Conservation (phyloP, 768 basidiomycete genomes). For the Termitomyces sp. region DNA sequence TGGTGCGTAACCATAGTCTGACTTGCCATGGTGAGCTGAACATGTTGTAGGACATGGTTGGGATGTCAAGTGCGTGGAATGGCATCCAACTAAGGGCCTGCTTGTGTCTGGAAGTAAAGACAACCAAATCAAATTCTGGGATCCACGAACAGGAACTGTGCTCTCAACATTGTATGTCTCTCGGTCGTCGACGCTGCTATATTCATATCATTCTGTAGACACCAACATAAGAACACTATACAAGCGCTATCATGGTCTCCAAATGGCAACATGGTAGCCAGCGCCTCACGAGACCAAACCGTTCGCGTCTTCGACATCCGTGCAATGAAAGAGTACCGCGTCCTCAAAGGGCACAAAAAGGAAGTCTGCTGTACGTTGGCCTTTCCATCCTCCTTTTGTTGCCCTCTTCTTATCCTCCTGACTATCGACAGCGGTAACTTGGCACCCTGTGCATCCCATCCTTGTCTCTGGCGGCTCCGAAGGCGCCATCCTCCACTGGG, state of each 20-base stretch:
- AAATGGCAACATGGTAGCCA: slow-evolving; percentile 90
- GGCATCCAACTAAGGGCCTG: slow-evolving; percentile 97
- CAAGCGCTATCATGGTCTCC: slow-evolving; percentile 93
- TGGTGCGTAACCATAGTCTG: slow-evolving; percentile 39
- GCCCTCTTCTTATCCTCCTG: not conserved
- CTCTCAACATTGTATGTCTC: slow-evolving; percentile 79
- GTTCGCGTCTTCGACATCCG: slow-evolving; percentile 97
- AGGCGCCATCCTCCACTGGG: slow-evolving; percentile 94
- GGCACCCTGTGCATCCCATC: slow-evolving; percentile 94
- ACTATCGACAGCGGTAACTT: slow-evolving; percentile 66
- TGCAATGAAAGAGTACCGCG: slow-evolving; percentile 92
- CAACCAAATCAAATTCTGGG: slow-evolving; percentile 99
- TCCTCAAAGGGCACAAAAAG: slow-evolving; percentile 95
- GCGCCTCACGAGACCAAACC: slow-evolving; percentile 92
- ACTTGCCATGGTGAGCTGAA: not conserved
- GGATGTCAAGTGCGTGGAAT: slow-evolving; percentile 98
- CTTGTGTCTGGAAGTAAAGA: slow-evolving; percentile 96
- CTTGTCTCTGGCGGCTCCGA: slow-evolving; percentile 94
- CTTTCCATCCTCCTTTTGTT: not conserved
- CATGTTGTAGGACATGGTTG: slow-evolving; percentile 81
- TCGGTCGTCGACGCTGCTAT: not conserved
- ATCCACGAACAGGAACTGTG: slow-evolving; percentile 88
- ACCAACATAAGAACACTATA: slow-evolving; percentile 96
- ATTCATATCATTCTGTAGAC: slow-evolving; percentile 41
- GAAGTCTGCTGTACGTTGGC: slow-evolving; percentile 87